These are phyloP conservation scores for Neoascochyta sp. DNA, from an alignment of 2,329 filamentous ascomycete species.

Conservation along the genomic window DNA sequence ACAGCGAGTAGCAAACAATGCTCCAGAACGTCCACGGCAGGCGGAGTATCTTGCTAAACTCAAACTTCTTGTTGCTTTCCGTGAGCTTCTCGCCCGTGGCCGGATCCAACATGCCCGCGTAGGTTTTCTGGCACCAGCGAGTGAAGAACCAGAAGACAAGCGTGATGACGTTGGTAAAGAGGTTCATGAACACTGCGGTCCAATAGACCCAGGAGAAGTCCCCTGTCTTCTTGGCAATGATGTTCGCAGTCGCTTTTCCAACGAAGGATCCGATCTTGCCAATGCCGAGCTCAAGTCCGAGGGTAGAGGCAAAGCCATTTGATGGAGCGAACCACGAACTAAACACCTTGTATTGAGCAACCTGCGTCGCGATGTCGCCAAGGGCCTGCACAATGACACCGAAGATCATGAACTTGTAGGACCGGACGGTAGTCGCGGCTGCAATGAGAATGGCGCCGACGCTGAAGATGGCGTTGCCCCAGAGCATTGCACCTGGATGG, in stretches of 20 bases:
- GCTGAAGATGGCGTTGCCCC: constrained; percentile 59
- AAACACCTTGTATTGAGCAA: constrained; percentile 64
- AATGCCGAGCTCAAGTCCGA: constrained; percentile 58
- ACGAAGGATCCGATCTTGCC: constrained; percentile 61
- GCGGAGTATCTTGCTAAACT: constrained; percentile 53
- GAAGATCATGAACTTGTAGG: constrained; percentile 59
- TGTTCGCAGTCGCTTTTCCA: constrained; percentile 58
- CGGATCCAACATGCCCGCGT: constrained; percentile 48
- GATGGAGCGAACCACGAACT: constrained; percentile 62
- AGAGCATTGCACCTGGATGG: constrained; percentile 50
- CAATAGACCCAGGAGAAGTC: constrained; percentile 62
- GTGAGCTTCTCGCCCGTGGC: constrained; percentile 59
- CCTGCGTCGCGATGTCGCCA: constrained; percentile 62
- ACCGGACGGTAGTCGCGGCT: constrained; percentile 54
- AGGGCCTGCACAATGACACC: constrained; percentile 55
- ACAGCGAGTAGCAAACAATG: constrained; percentile 54
- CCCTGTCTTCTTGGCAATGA: constrained; percentile 56
- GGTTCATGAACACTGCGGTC: constrained; percentile 60
- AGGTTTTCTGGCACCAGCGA: constrained; percentile 49
- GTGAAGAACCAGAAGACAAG: constrained; percentile 56
- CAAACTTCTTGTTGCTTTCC: constrained; percentile 57
- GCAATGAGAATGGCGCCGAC: constrained; percentile 58
- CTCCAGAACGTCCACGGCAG: constrained; percentile 61
- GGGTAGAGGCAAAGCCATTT: constrained; percentile 59
- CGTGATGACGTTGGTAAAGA: constrained; percentile 58